A percentile compares a stretch with the other conserved stretches of the same genome.
These are phyloP conservation scores for Rhinocladiella mackenziei DNA, from an alignment of 2,329 filamentous ascomycete genomes.

Conservation along the genomic window DNA sequence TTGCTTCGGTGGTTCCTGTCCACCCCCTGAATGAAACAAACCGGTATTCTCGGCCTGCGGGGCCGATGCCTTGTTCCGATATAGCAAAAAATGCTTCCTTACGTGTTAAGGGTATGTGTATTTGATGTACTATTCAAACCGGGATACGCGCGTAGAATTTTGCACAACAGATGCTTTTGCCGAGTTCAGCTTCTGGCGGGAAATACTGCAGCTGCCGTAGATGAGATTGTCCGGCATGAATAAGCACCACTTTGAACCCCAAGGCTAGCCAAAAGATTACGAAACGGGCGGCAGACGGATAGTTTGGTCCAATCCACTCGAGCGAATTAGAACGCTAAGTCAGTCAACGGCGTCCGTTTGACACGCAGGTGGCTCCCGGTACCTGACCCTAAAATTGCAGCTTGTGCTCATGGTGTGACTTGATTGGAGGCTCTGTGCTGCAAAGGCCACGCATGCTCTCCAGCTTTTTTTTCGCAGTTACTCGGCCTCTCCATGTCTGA, in stretches of 20 bases:
- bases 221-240: neutral
- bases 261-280: constrained; percentile 8
- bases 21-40: constrained; percentile 20
- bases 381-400: constrained; percentile 23
- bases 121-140: too few relatives aligned
- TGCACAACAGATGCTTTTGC: too few relatives aligned
- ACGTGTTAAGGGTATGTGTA: too few relatives aligned
- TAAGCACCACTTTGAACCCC: neutral
- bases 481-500: too few relatives aligned
- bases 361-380: constrained; percentile 17
- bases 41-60: constrained; percentile 12
- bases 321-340: constrained; percentile 9
- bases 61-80: neutral
- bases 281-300: constrained; percentile 12
- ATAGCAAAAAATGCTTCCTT: neutral
- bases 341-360: constrained; percentile 13
- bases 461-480: neutral
- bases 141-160: too few relatives aligned
- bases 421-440: constrained; percentile 11
- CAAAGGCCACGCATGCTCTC: constrained; percentile 13
- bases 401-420: constrained; percentile 4
- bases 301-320: constrained; percentile 12
- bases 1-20: constrained; percentile 2
- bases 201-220: constrained; percentile 10
- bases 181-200: too few relatives aligned